Conservation (phyloP, 345 rosid species). For the Populus alba region DNA sequence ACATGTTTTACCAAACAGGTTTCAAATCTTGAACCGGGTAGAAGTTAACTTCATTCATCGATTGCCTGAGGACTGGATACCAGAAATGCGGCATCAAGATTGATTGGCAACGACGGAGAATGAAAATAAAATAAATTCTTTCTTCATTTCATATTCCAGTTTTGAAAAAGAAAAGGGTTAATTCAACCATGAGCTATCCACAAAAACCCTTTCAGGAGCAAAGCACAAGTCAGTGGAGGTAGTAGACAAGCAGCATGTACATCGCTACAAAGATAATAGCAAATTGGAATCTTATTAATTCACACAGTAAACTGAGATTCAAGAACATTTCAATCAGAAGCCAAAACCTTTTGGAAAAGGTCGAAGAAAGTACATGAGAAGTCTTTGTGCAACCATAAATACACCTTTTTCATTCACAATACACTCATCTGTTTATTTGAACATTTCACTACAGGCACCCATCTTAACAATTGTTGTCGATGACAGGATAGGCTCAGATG, state of each 20-base stretch:
- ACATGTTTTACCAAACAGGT: too few relatives aligned
- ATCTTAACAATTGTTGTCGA: slow-evolving; percentile 15
- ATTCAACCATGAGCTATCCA: not conserved
- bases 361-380: slow-evolving; percentile 23
- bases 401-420: slow-evolving; percentile 24
- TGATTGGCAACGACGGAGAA: too few relatives aligned
- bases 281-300: slow-evolving; percentile 30
- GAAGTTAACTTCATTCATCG: too few relatives aligned
- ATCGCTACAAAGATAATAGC: not conserved
- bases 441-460: slow-evolving; percentile 25
- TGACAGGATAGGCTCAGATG: slow-evolving; percentile 12
- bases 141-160: not conserved
- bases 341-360: not conserved
- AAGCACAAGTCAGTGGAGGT: not conserved
- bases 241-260: not conserved
- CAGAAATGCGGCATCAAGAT: not conserved
- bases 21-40: too few relatives aligned
- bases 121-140: not conserved
- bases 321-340: slow-evolving; percentile 4
- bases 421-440: slow-evolving; percentile 29
- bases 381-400: slow-evolving; percentile 1
- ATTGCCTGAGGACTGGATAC: too few relatives aligned
- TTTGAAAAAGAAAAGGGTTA: not conserved
- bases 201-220: not conserved
- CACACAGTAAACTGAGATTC: slow-evolving; percentile 23